Conservation (phyloP, 306 rosid species). For the Quercus engelmannii region DNA sequence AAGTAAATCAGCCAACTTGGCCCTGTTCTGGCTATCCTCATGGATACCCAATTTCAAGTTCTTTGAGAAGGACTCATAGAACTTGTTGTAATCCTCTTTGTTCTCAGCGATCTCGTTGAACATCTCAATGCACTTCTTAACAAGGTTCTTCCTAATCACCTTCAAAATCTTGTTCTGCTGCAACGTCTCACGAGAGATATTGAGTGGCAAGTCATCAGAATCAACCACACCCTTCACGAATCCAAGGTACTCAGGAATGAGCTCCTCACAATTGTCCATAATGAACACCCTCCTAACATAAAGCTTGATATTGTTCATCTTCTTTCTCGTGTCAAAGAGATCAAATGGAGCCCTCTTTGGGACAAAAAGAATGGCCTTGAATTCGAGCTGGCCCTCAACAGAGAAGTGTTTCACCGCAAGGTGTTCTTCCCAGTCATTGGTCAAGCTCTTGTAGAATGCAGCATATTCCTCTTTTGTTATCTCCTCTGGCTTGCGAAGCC, state of each 20-base stretch:
- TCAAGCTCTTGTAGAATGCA: conserved; percentile 68
- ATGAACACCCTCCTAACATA: conserved; percentile 73
- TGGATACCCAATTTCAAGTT: conserved; percentile 68
- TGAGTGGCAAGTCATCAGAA: conserved; percentile 68
- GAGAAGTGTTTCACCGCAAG: conserved; percentile 72
- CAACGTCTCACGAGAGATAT: conserved; percentile 69
- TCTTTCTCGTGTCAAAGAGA: conserved; percentile 62
- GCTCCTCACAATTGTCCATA: conserved; percentile 73
- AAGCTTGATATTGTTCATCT: conserved; percentile 71
- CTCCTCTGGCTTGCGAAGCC: conserved; percentile 78
- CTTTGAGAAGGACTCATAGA: conserved; percentile 67
- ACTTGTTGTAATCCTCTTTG: conserved; percentile 61
- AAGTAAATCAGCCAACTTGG: conserved; percentile 61
- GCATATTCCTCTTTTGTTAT: conserved; percentile 68
- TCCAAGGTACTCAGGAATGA: conserved; percentile 69
- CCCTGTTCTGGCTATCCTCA: conserved; percentile 71
- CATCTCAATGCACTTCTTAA: conserved; percentile 80
- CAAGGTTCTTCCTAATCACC: conserved; percentile 70
- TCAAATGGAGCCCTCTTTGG: conserved; percentile 74
- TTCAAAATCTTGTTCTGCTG: conserved; percentile 72
- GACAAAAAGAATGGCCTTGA: conserved; percentile 64
- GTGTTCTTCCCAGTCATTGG: conserved; percentile 76
- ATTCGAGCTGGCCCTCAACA: conserved; percentile 73
- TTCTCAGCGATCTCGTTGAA: conserved; percentile 71
- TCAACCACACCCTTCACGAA: conserved; percentile 73